These are phyloP conservation scores for Colletotrichum spinosum DNA, from an alignment of 2,329 filamentous ascomycete genomes.

Conservation along the genomic window DNA sequence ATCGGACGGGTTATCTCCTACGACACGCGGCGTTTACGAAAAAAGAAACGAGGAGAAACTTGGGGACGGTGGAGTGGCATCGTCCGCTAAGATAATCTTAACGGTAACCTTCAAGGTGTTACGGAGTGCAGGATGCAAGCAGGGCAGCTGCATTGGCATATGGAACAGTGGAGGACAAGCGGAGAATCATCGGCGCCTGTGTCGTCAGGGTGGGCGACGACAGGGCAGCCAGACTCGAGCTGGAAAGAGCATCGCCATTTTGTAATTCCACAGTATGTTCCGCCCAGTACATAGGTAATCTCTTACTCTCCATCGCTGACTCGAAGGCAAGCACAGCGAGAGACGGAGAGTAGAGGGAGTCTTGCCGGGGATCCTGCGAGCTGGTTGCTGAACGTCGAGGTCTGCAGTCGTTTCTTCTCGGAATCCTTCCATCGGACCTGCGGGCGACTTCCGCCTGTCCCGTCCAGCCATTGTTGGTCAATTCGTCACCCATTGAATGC, in stretches of 20 bases:
- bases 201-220: constrained; percentile 19
- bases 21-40: constrained; percentile 10
- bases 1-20: constrained; percentile 14
- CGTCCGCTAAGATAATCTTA: constrained; percentile 9
- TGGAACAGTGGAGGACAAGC: not conserved
- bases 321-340: constrained; percentile 15
- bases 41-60: not conserved
- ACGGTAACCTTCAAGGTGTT: constrained; percentile 25
- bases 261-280: constrained; percentile 8
- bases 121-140: constrained; percentile 14
- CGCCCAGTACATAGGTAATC: no score
- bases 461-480: not conserved
- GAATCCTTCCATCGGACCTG: not conserved
- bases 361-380: not conserved
- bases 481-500: not conserved
- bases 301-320: constrained; percentile 1
- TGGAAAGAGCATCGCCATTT: not conserved
- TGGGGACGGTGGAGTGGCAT: constrained; percentile 23
- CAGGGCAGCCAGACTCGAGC: no score
- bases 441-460: constrained; percentile 16
- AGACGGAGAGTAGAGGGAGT: not conserved
- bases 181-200: constrained; percentile 4
- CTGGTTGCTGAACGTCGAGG: not conserved
- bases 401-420: constrained; percentile 11
- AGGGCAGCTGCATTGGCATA: not conserved